These are phyloP conservation scores for Phyllosticta citribraziliensis DNA, from an alignment of 2,329 filamentous ascomycete genomes.

Conservation along the genomic window DNA sequence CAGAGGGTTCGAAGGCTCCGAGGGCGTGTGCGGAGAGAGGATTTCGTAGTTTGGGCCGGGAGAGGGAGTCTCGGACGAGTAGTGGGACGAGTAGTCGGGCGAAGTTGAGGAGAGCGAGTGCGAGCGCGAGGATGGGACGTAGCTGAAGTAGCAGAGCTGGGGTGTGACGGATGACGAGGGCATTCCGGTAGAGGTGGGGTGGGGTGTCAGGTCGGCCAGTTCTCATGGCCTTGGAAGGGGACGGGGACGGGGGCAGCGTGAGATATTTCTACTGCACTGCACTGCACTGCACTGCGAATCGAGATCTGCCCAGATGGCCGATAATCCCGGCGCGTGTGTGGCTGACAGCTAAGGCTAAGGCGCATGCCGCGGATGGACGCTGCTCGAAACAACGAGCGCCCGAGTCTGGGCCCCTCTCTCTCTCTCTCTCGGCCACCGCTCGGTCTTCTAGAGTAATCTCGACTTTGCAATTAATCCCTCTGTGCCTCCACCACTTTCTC, in stretches of 20 bases:
- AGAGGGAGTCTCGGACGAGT: constrained; percentile 24
- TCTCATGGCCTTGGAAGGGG: background rate
- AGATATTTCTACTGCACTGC: background rate
- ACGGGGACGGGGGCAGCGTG: background rate
- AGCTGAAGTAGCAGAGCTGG: constrained; percentile 25
- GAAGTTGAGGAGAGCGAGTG: background rate
- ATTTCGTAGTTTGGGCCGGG: constrained; percentile 13
- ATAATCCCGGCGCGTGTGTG: background rate
- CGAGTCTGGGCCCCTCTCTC: background rate
- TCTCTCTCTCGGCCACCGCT: no score
- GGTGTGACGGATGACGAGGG: constrained; percentile 9
- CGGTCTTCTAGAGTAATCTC: no score
- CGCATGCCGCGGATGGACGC: background rate
- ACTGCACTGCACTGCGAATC: background rate
- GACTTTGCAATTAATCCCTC: no score
- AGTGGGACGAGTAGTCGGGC: constrained; percentile 14
- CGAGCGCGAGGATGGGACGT: constrained; percentile 15
- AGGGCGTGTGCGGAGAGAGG: constrained; percentile 16
- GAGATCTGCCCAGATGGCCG: background rate
- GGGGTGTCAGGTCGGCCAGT: background rate
- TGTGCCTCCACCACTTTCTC: no score
- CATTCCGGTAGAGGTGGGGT: background rate
- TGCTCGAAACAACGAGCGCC: background rate
- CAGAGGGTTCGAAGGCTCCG: constrained; percentile 26
- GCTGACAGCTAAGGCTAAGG: background rate